Percentiles rank a stretch among this genome's conserved stretches.
Evolutionary conservation across 2,329 filamentous ascomycete genomes (phyloP).

Genomic region (Xylaria sp.): DNA sequence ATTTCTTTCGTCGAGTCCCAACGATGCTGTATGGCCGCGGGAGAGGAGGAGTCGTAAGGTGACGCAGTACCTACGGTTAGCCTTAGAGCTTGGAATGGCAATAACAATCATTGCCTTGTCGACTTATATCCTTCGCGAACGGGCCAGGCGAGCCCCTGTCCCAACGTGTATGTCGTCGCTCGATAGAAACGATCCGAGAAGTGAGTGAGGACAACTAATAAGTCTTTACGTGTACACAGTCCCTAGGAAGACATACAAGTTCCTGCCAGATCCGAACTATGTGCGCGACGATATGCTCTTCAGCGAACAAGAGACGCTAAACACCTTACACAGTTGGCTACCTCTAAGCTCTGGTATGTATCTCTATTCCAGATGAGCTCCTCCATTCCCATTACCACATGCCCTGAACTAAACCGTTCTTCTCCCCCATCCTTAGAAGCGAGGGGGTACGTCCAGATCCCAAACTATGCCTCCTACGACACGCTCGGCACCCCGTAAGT

Average conservation of each 20-base stretch:
- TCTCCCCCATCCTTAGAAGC: conserved; percentile 39
- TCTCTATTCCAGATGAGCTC: not conserved
- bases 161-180: conserved; percentile 46
- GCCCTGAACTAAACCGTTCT: conserved; percentile 1
- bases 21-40: conserved; percentile 37
- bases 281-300: conserved; percentile 52
- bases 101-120: conserved; percentile 46
- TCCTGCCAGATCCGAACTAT: conserved; percentile 49
- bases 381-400: not conserved
- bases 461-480: conserved; percentile 46
- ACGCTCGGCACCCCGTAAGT: conserved; percentile 47
- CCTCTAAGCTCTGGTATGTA: conserved; percentile 49
- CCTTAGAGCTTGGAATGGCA: conserved; percentile 50
- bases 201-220: conserved; percentile 35
- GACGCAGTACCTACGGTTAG: conserved; percentile 45
- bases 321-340: conserved; percentile 53
- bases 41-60: conserved; percentile 26
- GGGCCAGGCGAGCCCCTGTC: conserved; percentile 45
- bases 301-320: conserved; percentile 49
- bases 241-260: conserved; percentile 51
- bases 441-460: conserved; percentile 51
- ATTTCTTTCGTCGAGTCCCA: conserved; percentile 42
- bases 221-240: conserved; percentile 42
- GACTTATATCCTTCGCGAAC: conserved; percentile 37
- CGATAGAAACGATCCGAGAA: not conserved